These are phyloP conservation scores for Albizia julibrissin DNA, from an alignment of 306 rosid species.

Conservation along the genomic window DNA sequence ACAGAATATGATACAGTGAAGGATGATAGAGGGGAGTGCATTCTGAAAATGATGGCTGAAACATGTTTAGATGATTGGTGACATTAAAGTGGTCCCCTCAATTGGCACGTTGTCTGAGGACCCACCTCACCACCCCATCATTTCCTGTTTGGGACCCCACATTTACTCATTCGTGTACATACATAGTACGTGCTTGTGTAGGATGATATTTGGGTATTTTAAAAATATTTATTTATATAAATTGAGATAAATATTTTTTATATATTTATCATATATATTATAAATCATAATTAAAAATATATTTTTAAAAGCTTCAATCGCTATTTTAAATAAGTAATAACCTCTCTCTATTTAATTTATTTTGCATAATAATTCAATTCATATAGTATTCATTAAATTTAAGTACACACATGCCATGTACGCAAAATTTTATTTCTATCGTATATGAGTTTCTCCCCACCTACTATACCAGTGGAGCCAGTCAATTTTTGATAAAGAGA, in stretches of 20 bases:
- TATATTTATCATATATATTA: too few relatives aligned
- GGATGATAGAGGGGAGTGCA: constrained; percentile 5
- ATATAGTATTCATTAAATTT: background rate
- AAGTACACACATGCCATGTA: background rate
- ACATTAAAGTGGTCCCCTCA: constrained; percentile 38
- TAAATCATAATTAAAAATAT: too few relatives aligned
- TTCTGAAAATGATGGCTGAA: constrained; percentile 42
- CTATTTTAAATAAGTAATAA: too few relatives aligned
- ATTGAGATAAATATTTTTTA: too few relatives aligned
- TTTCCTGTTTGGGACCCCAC: background rate
- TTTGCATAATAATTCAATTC: background rate
- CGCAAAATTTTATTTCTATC: background rate
- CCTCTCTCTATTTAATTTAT: background rate
- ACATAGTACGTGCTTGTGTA: too few relatives aligned
- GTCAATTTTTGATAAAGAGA: background rate
- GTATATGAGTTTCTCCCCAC: background rate
- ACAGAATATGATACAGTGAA: too few relatives aligned
- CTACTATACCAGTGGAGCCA: background rate
- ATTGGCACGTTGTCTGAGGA: constrained; percentile 2
- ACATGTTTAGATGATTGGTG: constrained; percentile 41
- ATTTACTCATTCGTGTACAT: background rate
- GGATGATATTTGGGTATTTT: too few relatives aligned
- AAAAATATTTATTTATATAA: too few relatives aligned
- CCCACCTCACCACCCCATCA: constrained; percentile 20
- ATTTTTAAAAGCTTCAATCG: too few relatives aligned